Base-by-base conservation (phyloP, 108 stramenopile genomes). In the Conticribra weissflogii region DNA sequence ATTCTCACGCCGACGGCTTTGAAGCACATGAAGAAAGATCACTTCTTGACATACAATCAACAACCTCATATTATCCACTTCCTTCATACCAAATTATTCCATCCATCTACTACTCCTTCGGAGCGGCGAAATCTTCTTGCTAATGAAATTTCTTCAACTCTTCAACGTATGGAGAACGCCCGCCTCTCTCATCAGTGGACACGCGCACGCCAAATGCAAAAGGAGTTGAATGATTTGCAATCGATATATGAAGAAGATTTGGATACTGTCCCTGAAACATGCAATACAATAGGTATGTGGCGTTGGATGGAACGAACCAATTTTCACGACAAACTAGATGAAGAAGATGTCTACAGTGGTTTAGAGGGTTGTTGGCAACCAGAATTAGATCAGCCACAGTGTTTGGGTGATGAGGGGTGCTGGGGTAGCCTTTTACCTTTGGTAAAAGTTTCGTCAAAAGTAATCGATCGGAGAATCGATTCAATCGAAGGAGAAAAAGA, bases 211-310 rank as follows among this genome's bases (percentile, higher is more conserved):
- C 44, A 59, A 47, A 50, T 71, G 24, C 69, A 61, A 41, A n/a
- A 9, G 16, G 54, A 75, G 53, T 44, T 66, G 9, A 65, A 59
- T 18, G 58, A 28, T 28, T 53, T 61, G 49, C 47, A 75, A 51
- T 19, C 48, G 3, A 54, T 58, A 17, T 61, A 75, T 29, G 22
- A 60, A 32, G 55, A 75, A 25, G 72, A 65, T 58, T 25, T 66
- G 2, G 65, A 60, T 23, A 66, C 46, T 23, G 62, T 73, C 22
- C 72, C 74, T 0, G 74, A 66, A 54, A 31, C 29, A n/a, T 55
- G 59, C 27, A 75, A 61, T 46, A 75, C 74, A 0, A 31, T 47
- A 54, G 74, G 65, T 19, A 49, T 75, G 50, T 75, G 74, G 74
- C 58, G 47, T 44, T 75, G 65, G 59, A 50, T 75, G 65, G 59